Evolutionary conservation across 1,139 yeast genomes (phyloP), one percentile per base, ranked within the genome.

Genomic region (Saccharomyces hybrid): DNA sequence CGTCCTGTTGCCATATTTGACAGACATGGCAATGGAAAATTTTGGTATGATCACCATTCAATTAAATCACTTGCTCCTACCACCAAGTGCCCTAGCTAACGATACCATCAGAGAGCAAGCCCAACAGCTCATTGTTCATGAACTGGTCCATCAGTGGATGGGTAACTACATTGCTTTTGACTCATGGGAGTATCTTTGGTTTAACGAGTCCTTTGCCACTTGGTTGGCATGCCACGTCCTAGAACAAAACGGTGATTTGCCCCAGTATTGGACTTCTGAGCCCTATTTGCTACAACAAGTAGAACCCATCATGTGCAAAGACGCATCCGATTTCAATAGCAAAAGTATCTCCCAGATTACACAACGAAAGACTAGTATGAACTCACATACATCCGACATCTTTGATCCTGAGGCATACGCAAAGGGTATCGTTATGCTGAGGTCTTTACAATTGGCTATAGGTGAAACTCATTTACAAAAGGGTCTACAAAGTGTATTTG

Each of bases 11-110:
- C 93, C 93, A 6, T 84, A 82, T 61, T 73, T 86, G 56, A 76
- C 82, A 34, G 91, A 85, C 66, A 86, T 88, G 56, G 93, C 88
- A 3, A 85, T 85, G 84, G 95, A 86, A 65, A 85, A 85, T 64
- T 83, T 86, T 81, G 87, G 88, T 3, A 71, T 84, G 71, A 76
- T 85, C 34, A 79, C 85, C 2, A 75, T 84, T 7, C 77, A 83
- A 55, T 76, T 80, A 50, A 74, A 76, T 50, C 83, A 80, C 58
- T 63, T 83, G 11, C 66, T 83, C 20, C 58, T 79, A 11, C 71
- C 76, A 1, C 71, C 71, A 27, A 25, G 57, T 25, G 70, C 74
- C 1, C 54, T 72, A 46, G 62, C 66, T 2, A 65, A 65, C 47
- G 53, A 56, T 5, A 53, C 57, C 4, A 58, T 61, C 1, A 61